A percentile compares a stretch with the other conserved stretches of the same genome.
Evolutionary conservation across 139 green algal genomes (phyloP).

Genomic region (Pseudopediastrum boryanum): DNA sequence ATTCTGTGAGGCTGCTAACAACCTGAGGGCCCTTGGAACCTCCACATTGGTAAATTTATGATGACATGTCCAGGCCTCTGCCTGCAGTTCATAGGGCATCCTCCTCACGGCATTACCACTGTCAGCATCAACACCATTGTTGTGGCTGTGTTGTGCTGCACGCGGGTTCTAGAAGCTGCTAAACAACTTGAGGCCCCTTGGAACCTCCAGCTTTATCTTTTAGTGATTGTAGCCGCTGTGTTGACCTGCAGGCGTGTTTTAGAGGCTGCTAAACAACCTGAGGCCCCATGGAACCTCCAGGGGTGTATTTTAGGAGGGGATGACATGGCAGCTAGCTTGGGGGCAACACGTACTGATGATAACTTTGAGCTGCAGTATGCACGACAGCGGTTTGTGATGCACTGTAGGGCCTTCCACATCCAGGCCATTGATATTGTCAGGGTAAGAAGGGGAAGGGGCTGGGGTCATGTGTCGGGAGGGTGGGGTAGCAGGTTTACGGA

Average conservation of each 20-base stretch:
- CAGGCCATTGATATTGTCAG: conserved; percentile 54
- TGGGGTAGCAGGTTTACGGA: not conserved
- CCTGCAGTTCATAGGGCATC: too few relatives aligned
- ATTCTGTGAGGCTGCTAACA: too few relatives aligned
- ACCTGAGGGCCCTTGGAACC: too few relatives aligned
- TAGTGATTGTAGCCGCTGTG: conserved; percentile 10
- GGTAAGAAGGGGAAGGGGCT: too few relatives aligned
- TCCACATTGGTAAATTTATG: too few relatives aligned
- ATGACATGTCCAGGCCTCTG: too few relatives aligned
- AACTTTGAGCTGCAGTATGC: conserved; percentile 26
- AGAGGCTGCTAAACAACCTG: not conserved
- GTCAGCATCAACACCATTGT: too few relatives aligned
- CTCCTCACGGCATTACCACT: too few relatives aligned
- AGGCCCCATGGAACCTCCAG: not conserved
- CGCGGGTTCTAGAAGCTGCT: conserved; percentile 28
- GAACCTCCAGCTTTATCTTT: conserved; percentile 43
- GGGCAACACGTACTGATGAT: conserved; percentile 28
- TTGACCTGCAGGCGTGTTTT: not conserved
- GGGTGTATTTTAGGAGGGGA: conserved; percentile 1
- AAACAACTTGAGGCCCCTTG: conserved; percentile 1
- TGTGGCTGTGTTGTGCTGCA: conserved; percentile 11
- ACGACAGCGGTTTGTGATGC: conserved; percentile 29
- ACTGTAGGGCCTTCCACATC: conserved; percentile 27
- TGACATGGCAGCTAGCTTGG: conserved; percentile 37
- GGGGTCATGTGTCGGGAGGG: not conserved